These are phyloP conservation scores for Nothopassalora personata DNA, from an alignment of 2,329 filamentous ascomycete genomes.

Conservation along the genomic window DNA sequence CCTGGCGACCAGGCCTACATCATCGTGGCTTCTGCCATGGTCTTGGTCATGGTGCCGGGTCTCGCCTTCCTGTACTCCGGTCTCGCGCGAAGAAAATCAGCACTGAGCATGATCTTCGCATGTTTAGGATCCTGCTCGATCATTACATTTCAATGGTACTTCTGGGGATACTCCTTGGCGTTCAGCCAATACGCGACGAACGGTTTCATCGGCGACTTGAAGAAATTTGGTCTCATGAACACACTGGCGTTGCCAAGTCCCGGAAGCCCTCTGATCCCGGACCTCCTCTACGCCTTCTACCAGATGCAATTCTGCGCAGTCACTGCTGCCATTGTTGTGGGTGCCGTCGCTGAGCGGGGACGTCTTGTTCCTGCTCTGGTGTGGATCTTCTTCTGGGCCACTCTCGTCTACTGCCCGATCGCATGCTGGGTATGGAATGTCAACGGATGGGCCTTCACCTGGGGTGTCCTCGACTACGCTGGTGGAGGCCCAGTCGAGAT, in stretches of 20 bases:
- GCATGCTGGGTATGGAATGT: conserved; percentile 96
- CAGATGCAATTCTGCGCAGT: conserved; percentile 98
- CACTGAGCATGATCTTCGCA: conserved; percentile 93
- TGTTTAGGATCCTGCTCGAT: conserved; percentile 91
- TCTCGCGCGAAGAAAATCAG: conserved; percentile 94
- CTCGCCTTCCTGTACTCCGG: conserved; percentile 97
- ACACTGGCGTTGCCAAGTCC: conserved; percentile 79
- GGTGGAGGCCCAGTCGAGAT: conserved; percentile 98
- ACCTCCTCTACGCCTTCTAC: conserved; percentile 90
- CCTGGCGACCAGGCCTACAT: conserved; percentile 93
- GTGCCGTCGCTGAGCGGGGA: conserved; percentile 88
- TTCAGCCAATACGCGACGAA: conserved; percentile 78
- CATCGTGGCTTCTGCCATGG: conserved; percentile 82
- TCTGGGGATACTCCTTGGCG: conserved; percentile 96
- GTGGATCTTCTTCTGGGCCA: conserved; percentile 94
- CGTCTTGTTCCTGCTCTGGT: conserved; percentile 90
- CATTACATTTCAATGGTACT: conserved; percentile 97
- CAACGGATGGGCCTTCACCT: conserved; percentile 87
- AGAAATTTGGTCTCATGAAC: conserved; percentile 82
- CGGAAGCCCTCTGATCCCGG: conserved; percentile 81
- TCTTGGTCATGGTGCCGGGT: conserved; percentile 92
- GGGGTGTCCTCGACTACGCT: conserved; percentile 92
- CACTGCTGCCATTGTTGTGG: conserved; percentile 85
- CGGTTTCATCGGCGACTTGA: conserved; percentile 84
- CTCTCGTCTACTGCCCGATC: conserved; percentile 92